Conservation (phyloP, 495 filamentous ascomycete species). For the Penicillium angulare region DNA sequence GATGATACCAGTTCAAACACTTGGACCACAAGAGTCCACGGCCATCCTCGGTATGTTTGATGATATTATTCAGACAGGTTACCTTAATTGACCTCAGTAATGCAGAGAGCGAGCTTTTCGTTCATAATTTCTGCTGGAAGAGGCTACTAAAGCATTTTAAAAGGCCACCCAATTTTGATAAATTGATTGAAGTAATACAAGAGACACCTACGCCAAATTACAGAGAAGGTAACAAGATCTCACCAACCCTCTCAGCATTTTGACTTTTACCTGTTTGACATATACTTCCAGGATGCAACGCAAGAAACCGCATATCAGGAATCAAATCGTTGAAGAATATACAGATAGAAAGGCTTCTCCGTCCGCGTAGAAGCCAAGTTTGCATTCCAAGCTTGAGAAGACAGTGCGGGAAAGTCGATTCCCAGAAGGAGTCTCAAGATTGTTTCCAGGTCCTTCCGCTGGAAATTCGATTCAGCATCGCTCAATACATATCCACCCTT, state of each 20-base stretch:
- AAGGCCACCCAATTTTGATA: neutral
- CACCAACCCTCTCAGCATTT: neutral
- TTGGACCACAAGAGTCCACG: neutral
- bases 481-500: neutral
- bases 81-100: neutral
- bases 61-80: neutral
- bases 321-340: neutral
- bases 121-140: neutral
- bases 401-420: neutral
- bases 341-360: neutral
- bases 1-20: neutral
- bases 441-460: neutral
- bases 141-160: neutral
- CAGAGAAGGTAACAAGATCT: neutral
- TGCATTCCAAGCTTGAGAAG: neutral
- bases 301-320: neutral
- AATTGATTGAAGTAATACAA: neutral
- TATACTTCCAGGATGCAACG: neutral
- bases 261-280: neutral
- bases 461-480: conserved; percentile 1
- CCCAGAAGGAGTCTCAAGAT: neutral
- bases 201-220: neutral
- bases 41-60: neutral
- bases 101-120: neutral
- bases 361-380: neutral